A percentile compares a stretch with the other conserved stretches of the same genome.
phyloP scores from a whole-genome alignment of 306 rosid genomes.

The Abrus pulchellus region DNA sequence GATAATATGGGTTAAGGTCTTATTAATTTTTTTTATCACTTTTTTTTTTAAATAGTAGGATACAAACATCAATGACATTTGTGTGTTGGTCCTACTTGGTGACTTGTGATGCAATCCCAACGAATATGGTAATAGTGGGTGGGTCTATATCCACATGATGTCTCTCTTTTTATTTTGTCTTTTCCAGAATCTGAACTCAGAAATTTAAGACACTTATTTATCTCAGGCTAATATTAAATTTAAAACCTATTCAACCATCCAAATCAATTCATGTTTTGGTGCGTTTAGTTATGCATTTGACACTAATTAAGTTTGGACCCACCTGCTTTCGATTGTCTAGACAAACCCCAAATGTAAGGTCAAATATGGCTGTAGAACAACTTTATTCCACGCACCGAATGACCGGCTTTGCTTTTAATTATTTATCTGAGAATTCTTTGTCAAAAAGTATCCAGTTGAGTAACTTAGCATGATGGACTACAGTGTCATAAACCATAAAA shows the following conservation, averaged over 20 bases:
- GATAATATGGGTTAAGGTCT: slow-evolving; percentile 34
- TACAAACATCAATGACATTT: slow-evolving; percentile 41
- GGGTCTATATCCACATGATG: slow-evolving; percentile 32
- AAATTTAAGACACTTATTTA: slow-evolving; percentile 26
- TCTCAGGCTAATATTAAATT: slow-evolving; percentile 31
- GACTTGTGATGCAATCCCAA: slow-evolving; percentile 52
- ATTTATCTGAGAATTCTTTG: slow-evolving; percentile 57
- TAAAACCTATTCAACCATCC: slow-evolving; percentile 33
- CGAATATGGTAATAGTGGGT: slow-evolving; percentile 39
- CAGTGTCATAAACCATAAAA: slow-evolving; percentile 47
- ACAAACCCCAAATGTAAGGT: slow-evolving; percentile 57
- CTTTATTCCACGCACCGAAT: slow-evolving; percentile 70
- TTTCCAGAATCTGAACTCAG: background rate
- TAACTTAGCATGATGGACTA: slow-evolving; percentile 49
- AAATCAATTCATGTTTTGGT: slow-evolving; percentile 48
- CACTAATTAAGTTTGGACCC: slow-evolving; percentile 58
- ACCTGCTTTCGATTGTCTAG: slow-evolving; percentile 56
- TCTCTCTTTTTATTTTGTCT: background rate
- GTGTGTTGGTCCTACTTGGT: slow-evolving; percentile 45
- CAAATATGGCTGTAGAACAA: slow-evolving; percentile 54
- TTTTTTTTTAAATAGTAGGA: slow-evolving; percentile 40
- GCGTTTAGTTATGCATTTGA: slow-evolving; percentile 43
- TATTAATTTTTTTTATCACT: background rate
- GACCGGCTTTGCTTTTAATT: slow-evolving; percentile 49
- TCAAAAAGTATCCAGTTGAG: slow-evolving; percentile 58